Evolutionary conservation across 2,329 filamentous ascomycete genomes (phyloP), one percentile per base, ranked within the genome.

Genomic region (Pestalotiopsis sp.): DNA sequence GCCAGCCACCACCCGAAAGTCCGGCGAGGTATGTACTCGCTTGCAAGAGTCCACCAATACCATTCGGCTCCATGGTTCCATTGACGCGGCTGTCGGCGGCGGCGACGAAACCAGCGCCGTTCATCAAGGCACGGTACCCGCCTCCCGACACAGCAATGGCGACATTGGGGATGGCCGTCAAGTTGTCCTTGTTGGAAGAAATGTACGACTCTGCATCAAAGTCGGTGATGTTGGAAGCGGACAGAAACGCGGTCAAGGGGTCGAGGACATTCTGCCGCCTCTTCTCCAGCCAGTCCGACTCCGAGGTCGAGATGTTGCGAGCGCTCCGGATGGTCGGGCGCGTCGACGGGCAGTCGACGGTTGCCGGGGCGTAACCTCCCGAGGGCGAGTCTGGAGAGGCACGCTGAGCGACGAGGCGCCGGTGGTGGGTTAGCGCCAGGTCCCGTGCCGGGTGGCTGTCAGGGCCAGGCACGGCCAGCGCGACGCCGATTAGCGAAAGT

Each of bases 211-310:
- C 70, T 17, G 77, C 77, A 58, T 79, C 77, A 70, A 98, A 95
- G 69, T 87, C 89, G n/a, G 87, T 81, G 71, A 98, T 95, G 74
- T 89, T 89, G 75, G 93, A 85, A 69, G 92, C 88, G 20, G 83
- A 83, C 65, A 98, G 85, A 72, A 97, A 90, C 20, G 91, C 86
- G 67, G 86, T 88, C 87, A 98, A 91, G n/a, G 93, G 90, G 11
- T 89, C 80, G 20, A 95, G 82, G 0, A 94, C 97, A 72, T 91
- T 91, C 70, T 89, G 88, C 71, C 94, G 88, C 69, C 95, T 89
- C 70, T 84, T 85, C 65, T 88, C 77, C 14, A 97, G 84, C 94
- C 95, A 98, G 76, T 86, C 82, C 52, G 84, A 86, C 82, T 98
- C 95, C 68, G 91, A 84, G 17, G 83, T 74, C 3, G 93, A 95